Conservation (phyloP, 768 basidiomycete species). For the Tricholoma matsutake region DNA sequence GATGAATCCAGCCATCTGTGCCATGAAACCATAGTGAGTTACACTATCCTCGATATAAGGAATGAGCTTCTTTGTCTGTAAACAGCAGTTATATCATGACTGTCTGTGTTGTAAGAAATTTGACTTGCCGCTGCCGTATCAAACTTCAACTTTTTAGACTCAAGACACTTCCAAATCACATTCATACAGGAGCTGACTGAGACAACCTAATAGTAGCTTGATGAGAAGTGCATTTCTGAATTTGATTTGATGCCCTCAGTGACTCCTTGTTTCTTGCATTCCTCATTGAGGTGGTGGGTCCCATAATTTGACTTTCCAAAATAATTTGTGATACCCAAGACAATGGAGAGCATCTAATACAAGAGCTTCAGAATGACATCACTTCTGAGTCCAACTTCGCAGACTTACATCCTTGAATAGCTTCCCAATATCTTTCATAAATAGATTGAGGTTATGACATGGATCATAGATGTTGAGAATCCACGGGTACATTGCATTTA, state of each 20-base stretch:
- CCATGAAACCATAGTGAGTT: constrained; percentile 14
- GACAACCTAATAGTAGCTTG: constrained; percentile 20
- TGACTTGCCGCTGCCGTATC: constrained; percentile 20
- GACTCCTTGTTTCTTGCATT: constrained; percentile 17
- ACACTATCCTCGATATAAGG: constrained; percentile 17
- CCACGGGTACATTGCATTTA: constrained; percentile 15
- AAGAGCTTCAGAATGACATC: neutral
- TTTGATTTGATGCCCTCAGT: constrained; percentile 19
- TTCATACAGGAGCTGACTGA: constrained; percentile 22
- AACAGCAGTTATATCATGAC: neutral
- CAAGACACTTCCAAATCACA: constrained; percentile 16
- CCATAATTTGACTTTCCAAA: constrained; percentile 28
- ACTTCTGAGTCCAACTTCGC: neutral
- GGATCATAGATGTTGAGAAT: constrained; percentile 29
- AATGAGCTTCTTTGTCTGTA: constrained; percentile 19
- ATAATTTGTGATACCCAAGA: constrained; percentile 23
- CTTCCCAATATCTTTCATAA: constrained; percentile 28
- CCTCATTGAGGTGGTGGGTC: constrained; percentile 16
- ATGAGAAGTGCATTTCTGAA: constrained; percentile 25
- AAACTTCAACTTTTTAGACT: constrained; percentile 16
- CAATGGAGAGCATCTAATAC: constrained; percentile 17
- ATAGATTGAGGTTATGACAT: constrained; percentile 24
- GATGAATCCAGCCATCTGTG: constrained; percentile 13
- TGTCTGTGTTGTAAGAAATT: neutral
- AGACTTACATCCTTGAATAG: constrained; percentile 22